Evolutionary conservation across 1,139 yeast genomes (phyloP).

Genomic region (Candida mesenterica): DNA sequence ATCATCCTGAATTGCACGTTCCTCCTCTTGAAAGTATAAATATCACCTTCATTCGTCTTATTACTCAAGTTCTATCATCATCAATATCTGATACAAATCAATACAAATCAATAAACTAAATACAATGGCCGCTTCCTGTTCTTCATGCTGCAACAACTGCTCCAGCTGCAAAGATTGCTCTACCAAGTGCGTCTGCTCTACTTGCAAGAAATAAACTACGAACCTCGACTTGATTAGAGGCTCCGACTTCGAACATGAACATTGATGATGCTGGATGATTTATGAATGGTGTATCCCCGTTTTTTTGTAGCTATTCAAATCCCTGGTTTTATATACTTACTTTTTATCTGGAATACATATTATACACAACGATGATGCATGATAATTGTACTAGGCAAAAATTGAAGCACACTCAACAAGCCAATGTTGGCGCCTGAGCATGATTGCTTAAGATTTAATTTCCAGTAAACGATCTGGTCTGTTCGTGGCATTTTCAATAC

Average conservation of each 20-base stretch:
- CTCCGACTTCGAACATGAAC: background rate
- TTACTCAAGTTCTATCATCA: background rate
- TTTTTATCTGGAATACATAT: conserved; percentile 1
- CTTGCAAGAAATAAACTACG: conserved; percentile 12
- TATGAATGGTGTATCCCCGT: conserved; percentile 1
- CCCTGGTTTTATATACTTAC: background rate
- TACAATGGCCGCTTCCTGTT: conserved; percentile 15
- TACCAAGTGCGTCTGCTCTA: conserved; percentile 11
- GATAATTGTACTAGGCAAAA: background rate
- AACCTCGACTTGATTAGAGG: too few relatives aligned
- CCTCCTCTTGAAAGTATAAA: too few relatives aligned
- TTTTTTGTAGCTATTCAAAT: conserved; percentile 1
- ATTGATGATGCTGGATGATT: background rate
- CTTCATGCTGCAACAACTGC: conserved; percentile 14
- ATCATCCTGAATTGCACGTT: too few relatives aligned
- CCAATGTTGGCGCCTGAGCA: too few relatives aligned
- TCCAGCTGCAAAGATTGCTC: conserved; percentile 8
- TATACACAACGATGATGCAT: background rate
- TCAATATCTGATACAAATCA: conserved; percentile 1
- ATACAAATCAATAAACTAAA: conserved; percentile 2
- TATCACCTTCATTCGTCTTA: too few relatives aligned
- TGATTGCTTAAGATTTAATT: too few relatives aligned
- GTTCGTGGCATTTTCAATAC: too few relatives aligned
- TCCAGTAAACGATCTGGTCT: too few relatives aligned
- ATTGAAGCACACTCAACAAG: too few relatives aligned